Conservation (phyloP, 768 basidiomycete genomes). For the Pulveroboletus sp. region DNA sequence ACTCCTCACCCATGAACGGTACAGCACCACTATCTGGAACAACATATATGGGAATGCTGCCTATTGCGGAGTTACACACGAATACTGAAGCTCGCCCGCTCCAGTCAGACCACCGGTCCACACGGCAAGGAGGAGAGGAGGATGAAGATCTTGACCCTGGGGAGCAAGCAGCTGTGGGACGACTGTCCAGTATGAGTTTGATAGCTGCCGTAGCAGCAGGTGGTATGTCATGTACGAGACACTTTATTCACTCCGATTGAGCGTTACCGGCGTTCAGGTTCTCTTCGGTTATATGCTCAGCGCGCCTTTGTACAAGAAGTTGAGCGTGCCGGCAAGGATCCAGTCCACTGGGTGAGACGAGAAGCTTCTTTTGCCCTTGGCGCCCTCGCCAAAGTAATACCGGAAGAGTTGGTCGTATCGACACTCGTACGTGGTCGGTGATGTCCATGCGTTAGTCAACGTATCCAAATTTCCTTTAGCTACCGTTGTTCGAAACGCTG, state of each 20-base stretch:
- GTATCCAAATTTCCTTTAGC: constrained; percentile 38
- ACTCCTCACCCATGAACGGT: constrained; percentile 11
- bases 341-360: constrained; percentile 72
- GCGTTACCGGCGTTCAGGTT: constrained; percentile 36
- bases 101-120: constrained; percentile 13
- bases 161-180: constrained; percentile 79
- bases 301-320: constrained; percentile 70
- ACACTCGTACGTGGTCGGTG: constrained; percentile 48
- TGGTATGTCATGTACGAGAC: constrained; percentile 41
- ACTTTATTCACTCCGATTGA: constrained; percentile 6
- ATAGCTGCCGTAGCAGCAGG: constrained; percentile 84
- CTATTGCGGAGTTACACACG: constrained; percentile 3
- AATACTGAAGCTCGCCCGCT: constrained; percentile 7
- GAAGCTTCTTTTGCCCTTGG: constrained; percentile 88
- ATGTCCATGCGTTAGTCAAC: neutral
- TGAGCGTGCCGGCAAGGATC: constrained; percentile 58
- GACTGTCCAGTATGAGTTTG: constrained; percentile 88
- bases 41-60: constrained; percentile 2
- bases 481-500: constrained; percentile 73
- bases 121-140: constrained; percentile 20
- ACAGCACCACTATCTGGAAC: constrained; percentile 16
- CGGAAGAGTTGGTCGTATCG: constrained; percentile 61
- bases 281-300: constrained; percentile 51
- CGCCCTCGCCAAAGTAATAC: constrained; percentile 81
- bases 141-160: constrained; percentile 40